Conservation (phyloP, 495 filamentous ascomycete species). For the Penicillium soppii region DNA sequence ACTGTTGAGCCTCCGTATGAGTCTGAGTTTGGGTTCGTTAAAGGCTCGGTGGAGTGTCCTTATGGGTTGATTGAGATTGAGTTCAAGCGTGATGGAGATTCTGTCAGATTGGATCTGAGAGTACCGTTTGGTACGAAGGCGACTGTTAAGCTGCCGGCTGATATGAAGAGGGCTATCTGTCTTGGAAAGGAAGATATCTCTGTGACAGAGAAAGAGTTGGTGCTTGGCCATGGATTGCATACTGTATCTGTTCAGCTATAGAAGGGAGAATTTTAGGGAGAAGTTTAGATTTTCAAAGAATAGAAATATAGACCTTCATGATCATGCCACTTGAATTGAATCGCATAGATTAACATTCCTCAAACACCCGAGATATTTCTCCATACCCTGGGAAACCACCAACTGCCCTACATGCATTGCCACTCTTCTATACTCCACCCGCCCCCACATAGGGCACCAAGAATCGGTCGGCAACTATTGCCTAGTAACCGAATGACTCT, state of each 20-base stretch:
- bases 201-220: background rate
- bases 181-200: background rate
- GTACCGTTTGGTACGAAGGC: slow-evolving; percentile 18
- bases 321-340: no score
- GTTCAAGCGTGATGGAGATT: slow-evolving; percentile 9
- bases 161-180: background rate
- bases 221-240: background rate
- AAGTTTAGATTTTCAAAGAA: no score
- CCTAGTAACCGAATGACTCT: no score
- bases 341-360: no score
- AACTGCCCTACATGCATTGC: no score
- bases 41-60: slow-evolving; percentile 26
- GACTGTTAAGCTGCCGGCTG: background rate
- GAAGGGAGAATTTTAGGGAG: background rate
- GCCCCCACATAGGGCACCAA: background rate
- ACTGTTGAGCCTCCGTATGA: slow-evolving; percentile 20
- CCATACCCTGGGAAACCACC: no score
- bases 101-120: background rate
- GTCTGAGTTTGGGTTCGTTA: slow-evolving; percentile 23
- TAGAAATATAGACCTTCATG: background rate
- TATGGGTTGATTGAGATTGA: slow-evolving; percentile 23
- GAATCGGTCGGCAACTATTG: background rate
- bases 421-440: background rate
- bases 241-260: background rate
- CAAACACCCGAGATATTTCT: background rate